Evolutionary conservation across 2,329 filamentous ascomycete species (phyloP).

Genomic region (Curvularia lunata): DNA sequence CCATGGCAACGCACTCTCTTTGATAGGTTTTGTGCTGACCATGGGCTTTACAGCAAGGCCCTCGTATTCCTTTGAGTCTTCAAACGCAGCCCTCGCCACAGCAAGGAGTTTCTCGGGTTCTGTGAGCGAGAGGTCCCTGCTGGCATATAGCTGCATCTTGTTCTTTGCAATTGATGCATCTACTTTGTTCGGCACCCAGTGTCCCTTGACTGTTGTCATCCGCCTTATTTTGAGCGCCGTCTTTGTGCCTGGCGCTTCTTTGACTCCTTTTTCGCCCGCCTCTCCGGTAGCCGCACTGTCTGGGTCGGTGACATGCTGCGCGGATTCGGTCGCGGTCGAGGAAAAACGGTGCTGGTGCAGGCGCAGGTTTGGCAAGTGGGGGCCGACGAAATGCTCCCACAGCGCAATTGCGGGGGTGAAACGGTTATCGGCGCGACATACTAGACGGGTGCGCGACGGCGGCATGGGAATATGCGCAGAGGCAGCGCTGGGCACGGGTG

Average conservation of each 20-base stretch:
- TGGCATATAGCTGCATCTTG: neutral
- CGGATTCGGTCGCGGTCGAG: constrained; percentile 22
- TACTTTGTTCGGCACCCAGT: neutral
- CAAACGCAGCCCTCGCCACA: constrained; percentile 15
- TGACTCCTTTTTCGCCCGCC: neutral
- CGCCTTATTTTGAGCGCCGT: constrained; percentile 1
- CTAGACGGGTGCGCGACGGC: constrained; percentile 27
- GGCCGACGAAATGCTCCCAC: constrained; percentile 44
- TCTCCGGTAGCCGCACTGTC: neutral
- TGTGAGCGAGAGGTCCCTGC: neutral
- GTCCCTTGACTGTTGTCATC: constrained; percentile 9
- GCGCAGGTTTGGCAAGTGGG: constrained; percentile 15
- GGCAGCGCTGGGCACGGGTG: constrained; percentile 4
- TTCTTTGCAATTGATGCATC: constrained; percentile 13
- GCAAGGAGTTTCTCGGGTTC: constrained; percentile 13
- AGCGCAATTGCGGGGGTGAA: constrained; percentile 41
- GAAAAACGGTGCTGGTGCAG: constrained; percentile 25
- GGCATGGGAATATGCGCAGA: constrained; percentile 35
- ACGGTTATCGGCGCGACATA: constrained; percentile 44
- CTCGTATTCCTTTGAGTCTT: constrained; percentile 24
- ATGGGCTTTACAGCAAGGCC: constrained; percentile 28
- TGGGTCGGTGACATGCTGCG: neutral
- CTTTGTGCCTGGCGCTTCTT: neutral
- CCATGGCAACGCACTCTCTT: constrained; percentile 30
- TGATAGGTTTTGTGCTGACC: neutral